phyloP scores from a whole-genome alignment of 768 basidiomycete genomes.

The Psilocybe subaeruginosa region DNA sequence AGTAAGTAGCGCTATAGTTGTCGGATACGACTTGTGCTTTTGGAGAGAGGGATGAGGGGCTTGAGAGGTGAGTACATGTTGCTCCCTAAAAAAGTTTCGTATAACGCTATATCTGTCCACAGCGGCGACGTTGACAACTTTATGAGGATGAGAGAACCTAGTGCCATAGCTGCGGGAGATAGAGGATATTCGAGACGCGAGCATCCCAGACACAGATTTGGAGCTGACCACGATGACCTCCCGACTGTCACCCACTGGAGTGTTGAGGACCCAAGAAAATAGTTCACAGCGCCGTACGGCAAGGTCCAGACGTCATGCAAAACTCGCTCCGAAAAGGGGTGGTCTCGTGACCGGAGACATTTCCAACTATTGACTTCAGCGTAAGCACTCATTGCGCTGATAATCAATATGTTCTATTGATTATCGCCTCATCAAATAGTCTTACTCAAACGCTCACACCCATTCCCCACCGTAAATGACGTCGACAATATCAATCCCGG shows the following conservation, averaged over 20 bases:
- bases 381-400: too few relatives aligned
- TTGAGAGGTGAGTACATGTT: constrained; percentile 27
- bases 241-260: not conserved
- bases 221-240: not conserved
- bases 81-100: constrained; percentile 55
- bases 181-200: constrained; percentile 1
- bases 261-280: not conserved
- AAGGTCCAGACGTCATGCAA: not conserved
- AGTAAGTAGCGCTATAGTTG: not conserved
- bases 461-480: too few relatives aligned
- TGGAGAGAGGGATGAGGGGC: not conserved
- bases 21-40: not conserved
- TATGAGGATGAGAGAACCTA: constrained; percentile 3
- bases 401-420: too few relatives aligned
- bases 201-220: not conserved
- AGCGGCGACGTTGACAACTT: constrained; percentile 10
- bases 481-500: too few relatives aligned
- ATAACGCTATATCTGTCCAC: constrained; percentile 64
- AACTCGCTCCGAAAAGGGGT: not conserved
- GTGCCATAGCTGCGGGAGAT: constrained; percentile 9
- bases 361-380: not conserved
- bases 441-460: too few relatives aligned
- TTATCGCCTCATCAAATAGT: too few relatives aligned
- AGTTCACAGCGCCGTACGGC: not conserved
- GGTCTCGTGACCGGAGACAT: not conserved